Evolutionary conservation across 2,329 filamentous ascomycete species (phyloP).

Genomic region (Polychaeton citri): DNA sequence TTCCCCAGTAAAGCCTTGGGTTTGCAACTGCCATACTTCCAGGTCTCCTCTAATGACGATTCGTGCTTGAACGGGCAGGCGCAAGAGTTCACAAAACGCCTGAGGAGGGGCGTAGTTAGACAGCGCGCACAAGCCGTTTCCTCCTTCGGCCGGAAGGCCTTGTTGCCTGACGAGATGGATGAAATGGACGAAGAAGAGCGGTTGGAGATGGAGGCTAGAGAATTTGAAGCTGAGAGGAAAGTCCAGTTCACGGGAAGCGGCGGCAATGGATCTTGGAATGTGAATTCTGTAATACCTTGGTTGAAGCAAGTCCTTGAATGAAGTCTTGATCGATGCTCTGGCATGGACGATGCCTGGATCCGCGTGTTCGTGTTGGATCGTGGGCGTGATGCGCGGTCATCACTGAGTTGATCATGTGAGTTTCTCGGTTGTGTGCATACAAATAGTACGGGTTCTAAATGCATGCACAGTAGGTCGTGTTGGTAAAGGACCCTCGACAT

Average conservation of each 20-base stretch:
- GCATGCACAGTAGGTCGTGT: too few relatives aligned
- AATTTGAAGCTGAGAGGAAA: not conserved
- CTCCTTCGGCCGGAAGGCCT: conserved; percentile 9
- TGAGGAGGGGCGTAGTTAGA: conserved; percentile 27
- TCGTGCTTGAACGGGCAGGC: conserved; percentile 28
- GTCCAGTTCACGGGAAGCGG: not conserved
- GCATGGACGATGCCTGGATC: too few relatives aligned
- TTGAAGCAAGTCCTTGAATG: not conserved
- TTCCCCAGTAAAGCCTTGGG: conserved; percentile 29
- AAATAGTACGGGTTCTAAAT: too few relatives aligned
- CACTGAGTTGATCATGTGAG: too few relatives aligned
- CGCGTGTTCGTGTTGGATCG: too few relatives aligned
- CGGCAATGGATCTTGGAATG: not conserved
- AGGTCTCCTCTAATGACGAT: conserved; percentile 24
- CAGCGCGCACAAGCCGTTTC: conserved; percentile 5
- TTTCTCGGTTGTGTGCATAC: too few relatives aligned
- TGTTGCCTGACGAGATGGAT: conserved; percentile 8
- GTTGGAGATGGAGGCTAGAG: conserved; percentile 24
- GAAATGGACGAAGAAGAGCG: conserved; percentile 15
- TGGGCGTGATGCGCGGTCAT: too few relatives aligned
- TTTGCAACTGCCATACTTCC: conserved; percentile 28
- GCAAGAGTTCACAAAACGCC: conserved; percentile 25
- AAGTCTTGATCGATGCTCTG: not conserved
- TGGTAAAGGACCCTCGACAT: too few relatives aligned
- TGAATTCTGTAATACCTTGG: not conserved